phyloP scores from a whole-genome alignment of 441 rosid species.

The Lepidium campestre region DNA sequence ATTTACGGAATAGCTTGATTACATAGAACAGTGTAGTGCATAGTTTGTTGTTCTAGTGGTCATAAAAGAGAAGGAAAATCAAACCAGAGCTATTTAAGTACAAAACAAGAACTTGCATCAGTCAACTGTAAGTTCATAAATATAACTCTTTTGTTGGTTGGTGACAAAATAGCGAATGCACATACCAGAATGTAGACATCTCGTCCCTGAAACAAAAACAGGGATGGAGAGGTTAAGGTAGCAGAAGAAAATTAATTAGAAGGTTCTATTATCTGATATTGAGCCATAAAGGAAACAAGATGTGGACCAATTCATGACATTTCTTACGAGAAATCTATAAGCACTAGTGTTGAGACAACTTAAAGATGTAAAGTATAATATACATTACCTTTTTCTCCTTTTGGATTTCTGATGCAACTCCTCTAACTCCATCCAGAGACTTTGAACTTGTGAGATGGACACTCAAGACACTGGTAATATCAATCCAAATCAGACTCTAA shows the following conservation, averaged over 20 bases:
- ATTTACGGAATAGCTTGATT: not conserved
- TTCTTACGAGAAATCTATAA: not conserved
- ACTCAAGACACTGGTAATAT: slow-evolving; percentile 58
- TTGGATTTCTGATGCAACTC: slow-evolving; percentile 87
- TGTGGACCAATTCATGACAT: not conserved
- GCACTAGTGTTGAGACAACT: not conserved
- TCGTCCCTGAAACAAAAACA: slow-evolving; percentile 76
- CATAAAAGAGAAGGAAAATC: not conserved
- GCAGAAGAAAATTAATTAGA: not conserved
- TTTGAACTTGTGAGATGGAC: slow-evolving; percentile 94
- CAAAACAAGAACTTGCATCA: not conserved
- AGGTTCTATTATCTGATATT: not conserved
- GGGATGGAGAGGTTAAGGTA: slow-evolving; percentile 20
- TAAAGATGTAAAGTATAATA: not conserved
- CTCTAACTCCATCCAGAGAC: slow-evolving; percentile 74
- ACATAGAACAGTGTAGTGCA: not conserved
- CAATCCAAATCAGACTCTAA: not conserved
- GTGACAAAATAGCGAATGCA: slow-evolving; percentile 10
- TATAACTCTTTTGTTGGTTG: not conserved
- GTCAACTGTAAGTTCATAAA: not conserved
- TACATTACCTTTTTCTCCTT: slow-evolving; percentile 79
- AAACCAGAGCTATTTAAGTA: not conserved
- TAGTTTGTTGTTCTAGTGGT: not conserved
- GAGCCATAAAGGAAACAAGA: not conserved
- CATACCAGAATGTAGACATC: slow-evolving; percentile 96